These are phyloP conservation scores for Gonapodya prolifera DNA, from an alignment of 192 early-diverging fungal species.

Conservation along the genomic window DNA sequence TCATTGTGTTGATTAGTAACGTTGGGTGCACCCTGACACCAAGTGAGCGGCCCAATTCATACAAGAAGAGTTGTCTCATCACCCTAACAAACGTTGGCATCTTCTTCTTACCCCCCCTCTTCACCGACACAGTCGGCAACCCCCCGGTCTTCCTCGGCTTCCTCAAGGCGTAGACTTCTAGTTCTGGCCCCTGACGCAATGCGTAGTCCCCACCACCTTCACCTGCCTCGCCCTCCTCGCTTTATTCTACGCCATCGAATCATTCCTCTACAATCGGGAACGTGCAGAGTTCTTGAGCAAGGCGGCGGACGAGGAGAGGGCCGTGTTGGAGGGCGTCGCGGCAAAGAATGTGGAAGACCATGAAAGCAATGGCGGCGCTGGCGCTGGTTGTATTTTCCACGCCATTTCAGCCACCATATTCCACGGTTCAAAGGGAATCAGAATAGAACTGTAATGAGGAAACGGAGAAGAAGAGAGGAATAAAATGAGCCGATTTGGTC, in stretches of 20 bases:
- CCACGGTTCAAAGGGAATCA: too few species aligned
- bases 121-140: neutral
- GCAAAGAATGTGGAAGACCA: too few species aligned
- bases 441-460: too few species aligned
- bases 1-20: neutral
- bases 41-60: neutral
- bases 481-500: too few species aligned
- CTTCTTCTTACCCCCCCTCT: neutral
- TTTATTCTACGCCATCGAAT: neutral
- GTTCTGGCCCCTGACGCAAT: neutral
- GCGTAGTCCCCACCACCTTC: neutral
- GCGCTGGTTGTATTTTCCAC: too few species aligned
- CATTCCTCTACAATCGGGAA: neutral
- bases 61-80: too few species aligned
- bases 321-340: neutral
- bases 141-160: constrained; percentile 3
- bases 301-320: neutral
- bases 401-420: too few species aligned
- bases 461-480: too few species aligned
- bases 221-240: neutral
- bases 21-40: neutral
- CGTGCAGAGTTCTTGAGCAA: neutral
- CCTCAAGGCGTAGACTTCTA: constrained; percentile 6
- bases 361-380: too few species aligned
- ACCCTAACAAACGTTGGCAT: too few species aligned